Evolutionary conservation across 208 protist genomes (phyloP).

Genomic region (Trypanosoma brucei): DNA sequence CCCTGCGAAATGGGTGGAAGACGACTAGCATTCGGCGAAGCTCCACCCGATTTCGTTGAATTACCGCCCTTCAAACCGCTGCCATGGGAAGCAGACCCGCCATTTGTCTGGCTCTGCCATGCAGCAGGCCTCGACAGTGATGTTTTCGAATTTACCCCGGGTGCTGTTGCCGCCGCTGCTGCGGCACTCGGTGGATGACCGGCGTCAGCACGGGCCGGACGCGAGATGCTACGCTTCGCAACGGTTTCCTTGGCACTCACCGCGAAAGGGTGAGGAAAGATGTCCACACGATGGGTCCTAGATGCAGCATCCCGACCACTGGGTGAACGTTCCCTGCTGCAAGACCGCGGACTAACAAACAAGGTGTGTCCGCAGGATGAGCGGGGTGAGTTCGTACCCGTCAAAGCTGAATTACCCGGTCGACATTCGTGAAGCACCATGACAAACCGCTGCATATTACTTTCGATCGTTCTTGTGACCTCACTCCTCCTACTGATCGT

Average conservation of each 20-base stretch:
- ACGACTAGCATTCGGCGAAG: background rate
- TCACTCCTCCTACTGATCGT: slow-evolving; percentile 44
- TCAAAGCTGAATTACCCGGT: background rate
- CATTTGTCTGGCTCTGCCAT: no score
- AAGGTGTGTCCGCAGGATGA: background rate
- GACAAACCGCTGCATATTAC: slow-evolving; percentile 71
- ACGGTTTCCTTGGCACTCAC: slow-evolving; percentile 9
- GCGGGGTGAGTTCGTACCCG: background rate
- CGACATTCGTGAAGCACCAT: slow-evolving; percentile 11
- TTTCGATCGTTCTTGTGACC: slow-evolving; percentile 59
- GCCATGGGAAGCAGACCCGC: background rate
- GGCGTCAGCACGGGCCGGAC: background rate
- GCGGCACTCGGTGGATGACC: background rate
- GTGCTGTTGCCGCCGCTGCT: no score
- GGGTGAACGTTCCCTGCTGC: background rate
- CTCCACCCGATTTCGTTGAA: background rate
- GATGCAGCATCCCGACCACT: background rate
- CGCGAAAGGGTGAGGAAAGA: slow-evolving; percentile 78
- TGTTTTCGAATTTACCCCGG: no score
- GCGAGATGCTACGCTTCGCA: background rate
- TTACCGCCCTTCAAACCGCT: background rate
- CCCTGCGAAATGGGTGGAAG: background rate
- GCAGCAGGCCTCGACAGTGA: no score
- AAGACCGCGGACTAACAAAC: background rate
- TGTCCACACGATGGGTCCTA: slow-evolving; percentile 28